Percentiles rank a stretch among this genome's conserved stretches.
phyloP scores from a whole-genome alignment of 129 eudicot species.

The Silybum marianum region DNA sequence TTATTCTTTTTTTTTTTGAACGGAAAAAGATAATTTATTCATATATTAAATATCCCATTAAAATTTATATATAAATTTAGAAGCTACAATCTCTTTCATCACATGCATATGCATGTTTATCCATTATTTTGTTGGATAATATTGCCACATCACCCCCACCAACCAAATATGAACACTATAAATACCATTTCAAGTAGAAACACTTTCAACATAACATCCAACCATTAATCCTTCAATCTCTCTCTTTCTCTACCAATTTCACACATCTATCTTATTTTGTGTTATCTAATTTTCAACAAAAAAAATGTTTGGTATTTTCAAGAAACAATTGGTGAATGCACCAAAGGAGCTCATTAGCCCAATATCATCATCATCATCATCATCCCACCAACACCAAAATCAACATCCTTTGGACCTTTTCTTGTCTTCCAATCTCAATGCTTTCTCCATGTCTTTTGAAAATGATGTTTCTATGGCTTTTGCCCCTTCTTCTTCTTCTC shows the following conservation, averaged over 20 bases:
- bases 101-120: constrained; percentile 3
- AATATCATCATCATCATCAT: too few relatives aligned
- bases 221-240: neutral
- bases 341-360: constrained; percentile 83
- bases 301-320: constrained; percentile 81
- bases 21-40: too few relatives aligned
- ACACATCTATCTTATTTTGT: neutral
- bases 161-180: constrained; percentile 7
- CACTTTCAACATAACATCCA: constrained; percentile 12
- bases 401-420: constrained; percentile 53
- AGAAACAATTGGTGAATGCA: constrained; percentile 67
- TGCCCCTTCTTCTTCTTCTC: constrained; percentile 35
- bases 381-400: too few relatives aligned
- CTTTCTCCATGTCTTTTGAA: constrained; percentile 61
- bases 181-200: constrained; percentile 2
- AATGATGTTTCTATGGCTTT: constrained; percentile 63
- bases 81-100: neutral
- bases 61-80: neutral
- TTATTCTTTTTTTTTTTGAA: too few relatives aligned
- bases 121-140: constrained; percentile 21
- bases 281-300: neutral
- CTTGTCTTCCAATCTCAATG: constrained; percentile 48
- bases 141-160: constrained; percentile 13
- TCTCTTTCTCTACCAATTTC: neutral
- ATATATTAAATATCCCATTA: neutral